Evolutionary conservation across 805 yeast genomes (phyloP), one percentile per base, ranked within the genome.

Genomic region (Tanozyma kutaoensis): DNA sequence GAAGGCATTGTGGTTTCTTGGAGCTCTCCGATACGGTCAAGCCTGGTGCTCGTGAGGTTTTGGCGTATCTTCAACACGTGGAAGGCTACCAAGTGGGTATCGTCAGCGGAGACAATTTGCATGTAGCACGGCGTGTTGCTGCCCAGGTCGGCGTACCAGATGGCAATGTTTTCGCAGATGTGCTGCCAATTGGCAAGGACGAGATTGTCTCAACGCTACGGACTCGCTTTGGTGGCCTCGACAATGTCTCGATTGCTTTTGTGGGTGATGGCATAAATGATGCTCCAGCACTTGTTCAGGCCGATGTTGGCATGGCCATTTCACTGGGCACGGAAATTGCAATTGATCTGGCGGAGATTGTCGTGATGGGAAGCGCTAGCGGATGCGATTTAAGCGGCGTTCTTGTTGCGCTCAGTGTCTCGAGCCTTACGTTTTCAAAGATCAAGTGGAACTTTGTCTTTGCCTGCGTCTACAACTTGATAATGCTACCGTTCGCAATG

Each of bases 251-350:
- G 3, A 76, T 91, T 23, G 88, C 86, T 5, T 85, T 93, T 62
- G 17, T 15, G 17, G 17, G 17, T 7, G 17, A 15, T 7, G 17
- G 17, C 7, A 15, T 15, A 5, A 15, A 15, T 7, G 17, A 15
- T 7, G 17, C 17, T 5, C 17, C 17, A 15, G 17, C 17, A 15
- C 17, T 15, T 15, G 17, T 7, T 15, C 7, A 5, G 17, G 17
- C 17, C 17, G 17, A 15, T 7, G 17, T 15, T 5, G 17, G 17
- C 7, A 15, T 15, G 5, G 91, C 97, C 8, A 72, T 93, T 31
- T 76, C 93, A 8, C 70, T 93, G 0, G 95, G 97, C 4, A 81
- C 97, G 0, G 97, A 91, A 43, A 81, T 91, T 39, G 97, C 98
- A 1, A 78, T 91, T 38, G 95, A 86, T 38, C 81, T 95, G n/a